Conservation (phyloP, 192 early-diverging fungal species). For the Cladochytrium replicatum region DNA sequence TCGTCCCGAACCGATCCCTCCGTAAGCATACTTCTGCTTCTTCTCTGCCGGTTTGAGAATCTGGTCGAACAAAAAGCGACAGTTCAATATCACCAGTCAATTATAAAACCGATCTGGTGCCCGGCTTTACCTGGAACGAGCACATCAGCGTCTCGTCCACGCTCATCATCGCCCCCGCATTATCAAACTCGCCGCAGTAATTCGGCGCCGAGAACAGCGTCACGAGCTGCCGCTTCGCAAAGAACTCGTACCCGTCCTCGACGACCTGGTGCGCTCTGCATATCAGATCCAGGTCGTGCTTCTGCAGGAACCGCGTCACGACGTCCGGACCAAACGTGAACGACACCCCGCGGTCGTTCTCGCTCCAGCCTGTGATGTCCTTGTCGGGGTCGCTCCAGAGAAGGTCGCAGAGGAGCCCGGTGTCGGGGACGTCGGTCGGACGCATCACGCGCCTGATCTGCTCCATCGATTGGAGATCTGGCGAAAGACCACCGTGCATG, state of each 20-base stretch:
- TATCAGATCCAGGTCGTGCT: slow-evolving; percentile 95
- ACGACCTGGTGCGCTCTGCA: slow-evolving; percentile 98
- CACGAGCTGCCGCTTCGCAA: slow-evolving; percentile 91
- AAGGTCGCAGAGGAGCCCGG: slow-evolving; percentile 89
- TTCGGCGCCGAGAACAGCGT: slow-evolving; percentile 96
- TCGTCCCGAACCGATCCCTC: slow-evolving; percentile 51
- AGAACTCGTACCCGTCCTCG: slow-evolving; percentile 98
- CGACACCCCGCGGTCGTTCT: slow-evolving; percentile 92
- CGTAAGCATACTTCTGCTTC: slow-evolving; percentile 73
- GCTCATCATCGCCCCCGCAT: slow-evolving; percentile 61
- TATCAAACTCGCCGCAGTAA: slow-evolving; percentile 77
- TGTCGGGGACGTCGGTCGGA: slow-evolving; percentile 96
- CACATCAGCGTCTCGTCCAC: slow-evolving; percentile 63
- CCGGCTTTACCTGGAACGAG: slow-evolving; percentile 41
- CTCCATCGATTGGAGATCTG: slow-evolving; percentile 94
- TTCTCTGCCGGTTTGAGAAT: slow-evolving; percentile 95
- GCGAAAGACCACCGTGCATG: slow-evolving; percentile 97
- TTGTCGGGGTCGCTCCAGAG: slow-evolving; percentile 98
- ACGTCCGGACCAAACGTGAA: slow-evolving; percentile 96
- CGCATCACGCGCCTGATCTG: slow-evolving; percentile 95
- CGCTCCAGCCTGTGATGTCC: slow-evolving; percentile 89
- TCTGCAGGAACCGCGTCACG: slow-evolving; percentile 84
- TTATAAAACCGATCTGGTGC: background rate
- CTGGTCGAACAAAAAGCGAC: no score
- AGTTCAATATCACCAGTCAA: background rate